Evolutionary conservation across 139 green algal genomes (phyloP), one percentile per base, ranked within the genome.

Genomic region (Chlamydomonas sp.): DNA sequence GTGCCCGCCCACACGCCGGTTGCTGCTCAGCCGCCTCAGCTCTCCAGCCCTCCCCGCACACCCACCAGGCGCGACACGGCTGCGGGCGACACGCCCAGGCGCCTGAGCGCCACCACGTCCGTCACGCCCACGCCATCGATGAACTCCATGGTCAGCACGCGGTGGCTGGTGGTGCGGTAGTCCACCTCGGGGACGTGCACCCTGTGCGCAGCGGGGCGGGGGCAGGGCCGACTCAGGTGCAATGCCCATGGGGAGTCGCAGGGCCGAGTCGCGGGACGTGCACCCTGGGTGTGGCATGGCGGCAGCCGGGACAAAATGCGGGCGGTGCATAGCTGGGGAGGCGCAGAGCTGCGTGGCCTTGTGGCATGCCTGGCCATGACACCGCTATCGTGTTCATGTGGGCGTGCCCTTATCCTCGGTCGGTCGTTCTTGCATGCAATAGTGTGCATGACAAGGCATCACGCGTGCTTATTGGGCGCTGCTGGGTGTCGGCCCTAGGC

Each of bases 101-200:
- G n/a, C 61, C 86, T 4, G 77, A 96, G 85, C 4, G 61, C 88
- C 0, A 60, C 61, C 62, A 71, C 64, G 87, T 95, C 89, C 0
- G 81, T 87, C n/a, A 93, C 90, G 64, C 87, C 68, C 79, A 79
- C 83, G 14, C 96, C 96, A 1, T 97, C 92, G 5, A 97, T 94
- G 84, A 96, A 98, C 91, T 98, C 96, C 96, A 98, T 98, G 4
- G 95, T 97, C 59, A 98, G 91, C 71, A 98, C 95, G 1, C 95
- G 89, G 3, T 79, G 63, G 76, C 86, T 91, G n/a, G 77, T 91
- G 67, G 94, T 83, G 9, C 85, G 57, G 16, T 82, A 89, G 77
- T 92, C 74, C 1, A 98, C 90, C 7, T 89, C 71, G 0, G 96
- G 95, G 1, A 97, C 90, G 62, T 93, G 85, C 71, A 97, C 95